These are phyloP conservation scores for Mycena albidolilacea DNA, from an alignment of 768 basidiomycete genomes.

Conservation along the genomic window DNA sequence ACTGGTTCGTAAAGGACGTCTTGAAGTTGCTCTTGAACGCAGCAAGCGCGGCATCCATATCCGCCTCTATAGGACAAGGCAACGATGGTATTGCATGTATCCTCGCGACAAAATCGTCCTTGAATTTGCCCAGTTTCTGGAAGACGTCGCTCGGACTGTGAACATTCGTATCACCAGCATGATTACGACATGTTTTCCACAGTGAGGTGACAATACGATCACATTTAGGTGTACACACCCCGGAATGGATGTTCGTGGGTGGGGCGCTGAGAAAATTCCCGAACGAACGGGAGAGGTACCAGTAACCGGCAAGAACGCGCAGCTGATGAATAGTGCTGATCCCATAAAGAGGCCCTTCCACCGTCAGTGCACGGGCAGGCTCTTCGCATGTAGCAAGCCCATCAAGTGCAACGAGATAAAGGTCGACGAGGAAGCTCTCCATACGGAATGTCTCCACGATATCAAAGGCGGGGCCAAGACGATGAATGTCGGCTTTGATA, in stretches of 20 bases:
- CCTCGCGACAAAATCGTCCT: no score
- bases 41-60: no score
- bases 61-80: no score
- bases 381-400: background rate
- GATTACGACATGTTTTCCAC: background rate
- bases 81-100: no score
- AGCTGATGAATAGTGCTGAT: conserved; percentile 10
- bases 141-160: no score
- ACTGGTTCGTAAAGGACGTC: no score
- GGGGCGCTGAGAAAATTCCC: background rate
- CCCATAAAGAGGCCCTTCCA: background rate
- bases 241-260: background rate
- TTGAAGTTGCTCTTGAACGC: no score
- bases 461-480: conserved; percentile 18
- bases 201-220: background rate
- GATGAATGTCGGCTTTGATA: background rate
- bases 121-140: no score
- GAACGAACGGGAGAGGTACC: conserved; percentile 10
- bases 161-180: no score
- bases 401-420: conserved; percentile 24
- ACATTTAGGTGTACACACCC: background rate
- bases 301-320: conserved; percentile 21
- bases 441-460: conserved; percentile 5
- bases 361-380: background rate
- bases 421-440: conserved; percentile 20